phyloP scores from a whole-genome alignment of 495 filamentous ascomycete genomes.

The Aspergillus avenaceus region DNA sequence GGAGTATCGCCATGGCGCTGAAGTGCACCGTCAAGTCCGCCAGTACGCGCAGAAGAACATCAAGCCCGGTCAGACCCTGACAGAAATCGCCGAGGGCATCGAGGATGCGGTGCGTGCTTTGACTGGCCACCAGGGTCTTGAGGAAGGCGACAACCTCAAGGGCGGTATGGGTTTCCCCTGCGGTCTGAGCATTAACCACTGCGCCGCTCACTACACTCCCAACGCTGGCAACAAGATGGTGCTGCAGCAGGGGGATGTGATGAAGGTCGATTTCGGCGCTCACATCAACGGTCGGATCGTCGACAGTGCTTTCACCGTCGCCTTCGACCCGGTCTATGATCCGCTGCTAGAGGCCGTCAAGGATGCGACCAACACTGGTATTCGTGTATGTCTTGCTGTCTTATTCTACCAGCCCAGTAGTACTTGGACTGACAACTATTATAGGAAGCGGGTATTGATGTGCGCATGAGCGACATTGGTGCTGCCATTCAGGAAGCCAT shows the following conservation, averaged over 20 bases:
- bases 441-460: constrained; percentile 76
- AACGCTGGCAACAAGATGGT: constrained; percentile 88
- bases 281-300: constrained; percentile 90
- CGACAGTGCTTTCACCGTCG: constrained; percentile 88
- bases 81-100: constrained; percentile 78
- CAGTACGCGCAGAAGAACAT: constrained; percentile 76
- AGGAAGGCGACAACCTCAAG: constrained; percentile 71
- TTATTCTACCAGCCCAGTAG: not conserved
- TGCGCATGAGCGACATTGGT: constrained; percentile 72
- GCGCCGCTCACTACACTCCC: constrained; percentile 84
- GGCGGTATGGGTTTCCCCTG: constrained; percentile 89
- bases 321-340: constrained; percentile 83
- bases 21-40: constrained; percentile 84
- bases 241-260: constrained; percentile 75
- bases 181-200: constrained; percentile 81
- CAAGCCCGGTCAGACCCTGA: constrained; percentile 77
- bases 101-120: constrained; percentile 80
- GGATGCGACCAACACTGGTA: constrained; percentile 82
- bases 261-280: constrained; percentile 92
- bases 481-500: constrained; percentile 78
- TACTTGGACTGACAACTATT: not conserved
- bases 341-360: constrained; percentile 76
- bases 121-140: constrained; percentile 71
- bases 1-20: constrained; percentile 84
- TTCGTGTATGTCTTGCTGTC: constrained; percentile 43